Conservation (phyloP, 1,284 basidiomycete species). For the Boletus calvinii region DNA sequence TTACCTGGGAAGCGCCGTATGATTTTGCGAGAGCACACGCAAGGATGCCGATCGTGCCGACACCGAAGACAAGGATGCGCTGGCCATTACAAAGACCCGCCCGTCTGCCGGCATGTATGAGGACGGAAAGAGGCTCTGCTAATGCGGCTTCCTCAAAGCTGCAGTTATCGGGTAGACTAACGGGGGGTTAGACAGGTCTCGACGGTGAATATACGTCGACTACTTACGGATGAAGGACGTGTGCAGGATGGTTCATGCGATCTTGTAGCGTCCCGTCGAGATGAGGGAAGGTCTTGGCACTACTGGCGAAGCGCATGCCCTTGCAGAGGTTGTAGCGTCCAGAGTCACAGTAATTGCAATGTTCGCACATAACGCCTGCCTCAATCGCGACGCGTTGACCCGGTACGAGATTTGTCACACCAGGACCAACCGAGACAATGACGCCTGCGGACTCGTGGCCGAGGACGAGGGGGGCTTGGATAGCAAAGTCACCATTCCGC, state of each 20-base stretch:
- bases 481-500: conserved; percentile 88
- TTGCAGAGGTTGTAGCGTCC: conserved; percentile 96
- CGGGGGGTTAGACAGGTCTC: conserved; percentile 14
- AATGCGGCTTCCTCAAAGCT: conserved; percentile 80
- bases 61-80: conserved; percentile 85
- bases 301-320: conserved; percentile 83
- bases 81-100: conserved; percentile 60
- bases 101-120: conserved; percentile 80
- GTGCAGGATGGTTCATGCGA: conserved; percentile 84
- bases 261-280: conserved; percentile 89
- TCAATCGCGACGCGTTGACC: conserved; percentile 95
- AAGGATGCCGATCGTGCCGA: conserved; percentile 89
- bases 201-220: conserved; percentile 1
- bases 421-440: conserved; percentile 70
- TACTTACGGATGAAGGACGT: conserved; percentile 83
- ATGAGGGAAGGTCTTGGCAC: conserved; percentile 91
- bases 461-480: conserved; percentile 81
- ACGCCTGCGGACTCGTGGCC: conserved; percentile 91
- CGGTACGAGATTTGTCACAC: conserved; percentile 62
- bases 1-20: conserved; percentile 66
- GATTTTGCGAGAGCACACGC: conserved; percentile 79
- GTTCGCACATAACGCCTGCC: conserved; percentile 85
- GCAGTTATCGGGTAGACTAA: conserved; percentile 75
- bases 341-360: conserved; percentile 61
- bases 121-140: conserved; percentile 88